Base-by-base conservation (phyloP, 2,329 filamentous ascomycete species). In the Phyllachora maydis region DNA sequence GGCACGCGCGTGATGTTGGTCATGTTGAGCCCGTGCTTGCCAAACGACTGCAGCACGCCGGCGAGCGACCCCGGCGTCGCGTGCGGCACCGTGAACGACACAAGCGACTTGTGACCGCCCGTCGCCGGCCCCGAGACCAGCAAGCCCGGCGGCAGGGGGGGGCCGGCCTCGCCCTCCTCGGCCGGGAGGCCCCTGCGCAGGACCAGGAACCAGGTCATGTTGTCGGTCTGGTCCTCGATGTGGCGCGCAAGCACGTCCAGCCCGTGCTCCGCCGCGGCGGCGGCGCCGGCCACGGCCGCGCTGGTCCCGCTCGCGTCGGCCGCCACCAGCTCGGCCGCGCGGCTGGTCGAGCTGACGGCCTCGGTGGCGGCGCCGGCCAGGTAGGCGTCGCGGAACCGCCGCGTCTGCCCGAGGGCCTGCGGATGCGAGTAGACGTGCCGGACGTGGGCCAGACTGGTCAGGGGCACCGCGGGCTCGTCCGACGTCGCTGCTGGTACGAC, bases 361-460 rank as follows among this genome's bases (percentile, higher is more conserved):
- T 85, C 65, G 24, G 71, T 62, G 50, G 91, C 79, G n/a, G 73
- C 58, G 21, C 65, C 65, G 35, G 69, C 70, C 30, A 92, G 63
- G 36, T 77, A 56, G 14, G 57, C 53, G 6, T 59, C 55, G 14
- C 93, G 61, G 47, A 92, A 92, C 6, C 42, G 47, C 21, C 70
- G 69, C 47, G 83, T 93, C 50, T 98, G 88, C 14, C 82, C 82
- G 57, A 88, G 92, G 14, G 82, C 88, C 49, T 98, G 88, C 7
- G 85, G 83, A 47, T 98, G 88, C 13, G 79, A 88, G 52, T 92
- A 91, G 19, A 98, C 49, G 38, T 73, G 72, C 35, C 59, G 64
- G 38, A 95, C 61, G 35, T 73, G 58, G 26, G 51, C 46, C 30
- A 83, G 46, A 31, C 52, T 49, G 24, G 42, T 37, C 18, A 60